Evolutionary conservation across 495 filamentous ascomycete genomes (phyloP).

Genomic region (Hypoxylon cercidicola): DNA sequence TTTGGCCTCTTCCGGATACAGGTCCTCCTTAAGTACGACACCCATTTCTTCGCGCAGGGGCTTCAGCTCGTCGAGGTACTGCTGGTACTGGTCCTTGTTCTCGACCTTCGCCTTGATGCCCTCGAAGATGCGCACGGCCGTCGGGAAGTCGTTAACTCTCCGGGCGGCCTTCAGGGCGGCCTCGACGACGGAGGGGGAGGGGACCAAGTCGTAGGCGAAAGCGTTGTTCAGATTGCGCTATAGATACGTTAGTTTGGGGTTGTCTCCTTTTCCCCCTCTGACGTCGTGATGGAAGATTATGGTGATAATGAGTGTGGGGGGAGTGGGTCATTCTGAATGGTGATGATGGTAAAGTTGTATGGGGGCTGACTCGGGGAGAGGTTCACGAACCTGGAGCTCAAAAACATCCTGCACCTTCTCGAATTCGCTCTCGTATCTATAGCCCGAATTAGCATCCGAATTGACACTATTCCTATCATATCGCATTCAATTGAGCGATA

Average conservation of each 20-base stretch:
- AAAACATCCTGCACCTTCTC: conserved; percentile 98
- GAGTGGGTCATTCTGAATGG: conserved; percentile 26
- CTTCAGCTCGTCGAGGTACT: conserved; percentile 95
- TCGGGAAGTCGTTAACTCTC: conserved; percentile 98
- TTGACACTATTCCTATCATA: neutral
- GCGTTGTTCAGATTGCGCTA: conserved; percentile 99
- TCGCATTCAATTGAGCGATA: conserved; percentile 40
- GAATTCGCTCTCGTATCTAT: conserved; percentile 99
- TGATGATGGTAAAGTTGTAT: neutral
- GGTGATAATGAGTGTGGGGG: conserved; percentile 31
- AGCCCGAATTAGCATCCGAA: conserved; percentile 41
- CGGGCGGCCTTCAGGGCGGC: conserved; percentile 91
- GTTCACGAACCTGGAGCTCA: conserved; percentile 90
- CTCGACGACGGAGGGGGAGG: conserved; percentile 88
- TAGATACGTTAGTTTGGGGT: conserved; percentile 24
- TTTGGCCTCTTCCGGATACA: conserved; percentile 81
- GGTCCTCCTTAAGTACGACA: conserved; percentile 88
- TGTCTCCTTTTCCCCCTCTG: conserved; percentile 1
- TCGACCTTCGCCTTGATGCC: conserved; percentile 99
- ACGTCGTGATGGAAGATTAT: conserved; percentile 24
- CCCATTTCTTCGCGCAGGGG: conserved; percentile 92
- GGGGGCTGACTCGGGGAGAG: conserved; percentile 5
- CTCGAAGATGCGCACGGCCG: conserved; percentile 97
- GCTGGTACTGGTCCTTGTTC: conserved; percentile 95
- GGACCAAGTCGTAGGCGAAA: conserved; percentile 99